Base-by-base conservation (phyloP, 768 basidiomycete species). In the Serendipita indica region DNA sequence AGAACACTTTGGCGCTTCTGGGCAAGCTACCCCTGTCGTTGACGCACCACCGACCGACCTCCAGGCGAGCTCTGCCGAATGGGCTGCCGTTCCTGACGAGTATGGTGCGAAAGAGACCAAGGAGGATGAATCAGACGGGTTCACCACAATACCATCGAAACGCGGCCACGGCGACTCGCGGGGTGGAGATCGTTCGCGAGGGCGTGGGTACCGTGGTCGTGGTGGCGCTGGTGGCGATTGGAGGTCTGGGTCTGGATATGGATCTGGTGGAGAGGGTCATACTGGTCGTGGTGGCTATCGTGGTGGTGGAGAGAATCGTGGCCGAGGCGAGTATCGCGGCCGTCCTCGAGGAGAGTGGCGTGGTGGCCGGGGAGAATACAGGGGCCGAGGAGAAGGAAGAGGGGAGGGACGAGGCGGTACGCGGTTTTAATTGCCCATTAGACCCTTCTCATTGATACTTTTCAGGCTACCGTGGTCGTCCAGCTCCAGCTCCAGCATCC, bases 1-100 rank as follows among this genome's bases (percentile, higher is more conserved):
- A 60, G 83, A 84, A 43, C 80, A 79, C 63, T 88, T 89, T 65
- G 84, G 82, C 3, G 79, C 81, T 12, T 85, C 87, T 37, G 83
- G 81, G 4, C 77, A 82, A 28, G 79, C 75, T n/a, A 84, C 83
- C 0, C 84, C 86, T 25, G 75, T 74, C 45, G 35, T 37, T 45
- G 37, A 52, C 32, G 41, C 57, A 18, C 39, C 56, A 22, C 4
- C 18, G n/a, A 16, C 35, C 22, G 39, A 39, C 30, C 27, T 18
- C 33, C 39, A 63, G 39, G 68, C 66, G 4, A 82, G 79, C 49
- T 81, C 82, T 2, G 84, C 86, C 34, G 84, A 84, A 3, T 87
- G 34, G 66, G 66, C 25, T 62, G 62, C 6, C 61, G 63, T 57
- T 61, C 63, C 2, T 63, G 68, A n/a, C 65, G 65, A 66, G 77